Evolutionary conservation across 1,284 basidiomycete genomes (phyloP).

Genomic region (Trametes sp.): DNA sequence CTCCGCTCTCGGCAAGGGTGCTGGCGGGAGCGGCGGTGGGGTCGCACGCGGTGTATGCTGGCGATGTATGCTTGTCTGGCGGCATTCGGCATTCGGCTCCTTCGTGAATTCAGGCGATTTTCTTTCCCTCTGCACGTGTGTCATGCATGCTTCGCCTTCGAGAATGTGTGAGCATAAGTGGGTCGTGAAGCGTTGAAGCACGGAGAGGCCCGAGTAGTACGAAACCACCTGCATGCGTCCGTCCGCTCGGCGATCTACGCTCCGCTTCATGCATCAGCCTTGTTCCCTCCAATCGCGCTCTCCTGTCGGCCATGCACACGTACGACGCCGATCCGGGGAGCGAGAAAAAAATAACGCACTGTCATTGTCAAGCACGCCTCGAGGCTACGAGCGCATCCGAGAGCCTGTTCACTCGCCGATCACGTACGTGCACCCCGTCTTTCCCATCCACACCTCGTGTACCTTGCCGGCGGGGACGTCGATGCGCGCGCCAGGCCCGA

Average conservation of each 20-base stretch:
- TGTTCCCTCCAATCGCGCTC: constrained; percentile 1
- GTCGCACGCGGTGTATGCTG: background rate
- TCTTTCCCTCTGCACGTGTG: background rate
- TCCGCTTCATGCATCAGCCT: constrained; percentile 4
- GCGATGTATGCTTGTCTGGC: constrained; percentile 10
- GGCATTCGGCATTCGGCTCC: background rate
- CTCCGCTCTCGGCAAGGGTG: background rate
- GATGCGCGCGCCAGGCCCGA: constrained; percentile 42
- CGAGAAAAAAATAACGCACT: constrained; percentile 1
- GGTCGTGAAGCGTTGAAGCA: constrained; percentile 1
- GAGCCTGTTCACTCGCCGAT: constrained; percentile 37
- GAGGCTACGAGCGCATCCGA: background rate
- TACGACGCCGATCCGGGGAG: background rate
- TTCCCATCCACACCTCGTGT: constrained; percentile 46
- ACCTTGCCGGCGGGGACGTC: constrained; percentile 42
- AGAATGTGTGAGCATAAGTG: constrained; percentile 1
- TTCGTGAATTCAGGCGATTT: background rate
- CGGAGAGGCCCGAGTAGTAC: background rate
- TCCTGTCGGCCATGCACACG: constrained; percentile 1
- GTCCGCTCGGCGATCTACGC: constrained; percentile 14
- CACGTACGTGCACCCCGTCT: constrained; percentile 43
- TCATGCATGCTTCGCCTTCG: background rate
- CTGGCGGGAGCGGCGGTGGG: too few species aligned
- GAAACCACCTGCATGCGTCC: too few species aligned
- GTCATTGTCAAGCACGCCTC: background rate